These are phyloP conservation scores for Leishmania amazonensis DNA, from an alignment of 208 protist species.

Conservation along the genomic window DNA sequence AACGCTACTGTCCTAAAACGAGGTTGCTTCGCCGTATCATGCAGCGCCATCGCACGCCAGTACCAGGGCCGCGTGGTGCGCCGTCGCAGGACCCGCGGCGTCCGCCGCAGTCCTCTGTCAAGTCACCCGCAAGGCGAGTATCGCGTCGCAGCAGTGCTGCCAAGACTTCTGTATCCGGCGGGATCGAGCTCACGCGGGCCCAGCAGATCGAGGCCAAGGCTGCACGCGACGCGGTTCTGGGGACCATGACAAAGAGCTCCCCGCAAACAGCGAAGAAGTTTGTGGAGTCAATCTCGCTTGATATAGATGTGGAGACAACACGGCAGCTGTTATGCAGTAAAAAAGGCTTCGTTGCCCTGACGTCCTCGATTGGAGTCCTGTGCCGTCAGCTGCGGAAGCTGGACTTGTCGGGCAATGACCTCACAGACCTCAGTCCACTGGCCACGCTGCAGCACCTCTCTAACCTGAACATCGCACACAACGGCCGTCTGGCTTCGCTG, in stretches of 20 bases:
- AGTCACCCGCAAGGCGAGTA: neutral
- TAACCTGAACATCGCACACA: constrained; percentile 69
- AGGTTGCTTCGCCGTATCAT: neutral
- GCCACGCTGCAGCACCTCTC: constrained; percentile 54
- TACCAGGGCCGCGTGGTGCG: neutral
- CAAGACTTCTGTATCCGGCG: neutral
- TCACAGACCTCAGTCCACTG: constrained; percentile 53
- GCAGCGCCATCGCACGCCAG: neutral
- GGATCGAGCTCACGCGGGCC: constrained; percentile 11
- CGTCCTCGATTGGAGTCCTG: constrained; percentile 50
- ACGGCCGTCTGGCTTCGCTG: constrained; percentile 47
- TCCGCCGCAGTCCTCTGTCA: neutral
- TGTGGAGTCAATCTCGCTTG: constrained; percentile 70
- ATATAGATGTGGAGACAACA: constrained; percentile 70
- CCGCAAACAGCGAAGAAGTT: constrained; percentile 36
- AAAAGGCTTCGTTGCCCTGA: constrained; percentile 51
- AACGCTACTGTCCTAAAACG: neutral
- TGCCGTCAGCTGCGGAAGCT: constrained; percentile 66
- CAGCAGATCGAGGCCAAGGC: constrained; percentile 32
- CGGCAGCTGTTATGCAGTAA: constrained; percentile 51
- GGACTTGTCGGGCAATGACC: constrained; percentile 65
- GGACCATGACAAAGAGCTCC: constrained; percentile 4
- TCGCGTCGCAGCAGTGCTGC: neutral
- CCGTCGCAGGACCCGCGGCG: neutral
- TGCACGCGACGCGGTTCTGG: constrained; percentile 19